Percentiles rank a stretch among this genome's conserved stretches.
These are phyloP conservation scores for Adenanthera pavonina DNA, from an alignment of 306 rosid species.

Conservation along the genomic window DNA sequence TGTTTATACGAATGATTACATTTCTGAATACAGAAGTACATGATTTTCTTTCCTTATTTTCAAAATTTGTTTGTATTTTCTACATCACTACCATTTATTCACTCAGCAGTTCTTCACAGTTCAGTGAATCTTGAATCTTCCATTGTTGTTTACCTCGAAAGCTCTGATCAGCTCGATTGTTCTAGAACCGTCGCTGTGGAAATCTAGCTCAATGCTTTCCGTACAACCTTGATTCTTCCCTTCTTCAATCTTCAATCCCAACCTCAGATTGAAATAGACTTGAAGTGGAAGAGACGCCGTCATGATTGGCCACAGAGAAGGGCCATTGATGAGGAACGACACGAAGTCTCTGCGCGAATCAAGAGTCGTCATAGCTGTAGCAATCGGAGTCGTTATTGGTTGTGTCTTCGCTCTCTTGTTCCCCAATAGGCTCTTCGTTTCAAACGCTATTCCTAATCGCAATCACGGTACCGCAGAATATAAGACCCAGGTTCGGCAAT, in stretches of 20 bases:
- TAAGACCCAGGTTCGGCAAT: background rate
- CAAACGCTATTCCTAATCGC: background rate
- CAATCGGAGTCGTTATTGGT: background rate
- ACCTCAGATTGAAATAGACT: slow-evolving; percentile 4
- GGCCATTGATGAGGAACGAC: slow-evolving; percentile 1
- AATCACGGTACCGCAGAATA: background rate
- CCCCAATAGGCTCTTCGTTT: slow-evolving; percentile 10
- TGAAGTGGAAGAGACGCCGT: background rate
- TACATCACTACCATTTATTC: background rate
- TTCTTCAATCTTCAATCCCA: background rate
- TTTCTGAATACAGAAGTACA: background rate
- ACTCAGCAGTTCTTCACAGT: background rate
- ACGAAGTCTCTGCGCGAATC: background rate
- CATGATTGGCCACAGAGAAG: background rate
- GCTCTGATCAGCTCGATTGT: background rate
- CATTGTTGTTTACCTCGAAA: background rate
- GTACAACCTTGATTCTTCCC: slow-evolving; percentile 13
- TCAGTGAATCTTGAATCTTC: background rate
- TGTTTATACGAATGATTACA: too few species aligned
- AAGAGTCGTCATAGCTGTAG: background rate
- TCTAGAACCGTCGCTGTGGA: background rate
- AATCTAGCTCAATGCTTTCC: slow-evolving; percentile 26
- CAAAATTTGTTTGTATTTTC: background rate
- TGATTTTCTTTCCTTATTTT: background rate
- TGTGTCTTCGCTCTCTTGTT: background rate